A percentile compares a stretch with the other conserved stretches of the same genome.
phyloP scores from a whole-genome alignment of 2,329 filamentous ascomycete genomes.

The Trichophyton benhamiae region DNA sequence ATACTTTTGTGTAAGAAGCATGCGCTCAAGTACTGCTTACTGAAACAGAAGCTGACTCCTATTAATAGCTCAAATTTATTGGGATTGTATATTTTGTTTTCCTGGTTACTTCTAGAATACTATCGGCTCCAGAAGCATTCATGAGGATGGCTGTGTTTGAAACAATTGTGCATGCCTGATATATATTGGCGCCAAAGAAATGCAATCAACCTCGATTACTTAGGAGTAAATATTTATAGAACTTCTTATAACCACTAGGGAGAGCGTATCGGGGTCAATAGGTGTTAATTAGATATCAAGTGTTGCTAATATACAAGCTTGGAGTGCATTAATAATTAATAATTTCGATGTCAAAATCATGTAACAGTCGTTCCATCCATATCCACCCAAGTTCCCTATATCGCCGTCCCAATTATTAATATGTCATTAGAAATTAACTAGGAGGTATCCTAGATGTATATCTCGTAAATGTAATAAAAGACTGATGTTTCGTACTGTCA shows the following conservation, averaged over 20 bases:
- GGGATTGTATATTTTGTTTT: background rate
- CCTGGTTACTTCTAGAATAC: too few species aligned
- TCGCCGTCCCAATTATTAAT: background rate
- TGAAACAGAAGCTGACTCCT: background rate
- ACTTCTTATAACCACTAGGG: too few species aligned
- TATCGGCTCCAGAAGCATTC: too few species aligned
- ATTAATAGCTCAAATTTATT: background rate
- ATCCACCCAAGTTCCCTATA: background rate
- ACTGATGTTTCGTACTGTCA: background rate
- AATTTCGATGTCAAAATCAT: background rate
- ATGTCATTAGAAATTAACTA: background rate
- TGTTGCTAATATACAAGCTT: background rate
- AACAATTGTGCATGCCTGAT: too few species aligned
- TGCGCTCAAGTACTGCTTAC: background rate
- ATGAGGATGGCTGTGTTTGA: too few species aligned
- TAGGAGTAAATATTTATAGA: too few species aligned
- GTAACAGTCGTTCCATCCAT: background rate
- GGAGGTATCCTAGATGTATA: background rate
- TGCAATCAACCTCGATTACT: too few species aligned
- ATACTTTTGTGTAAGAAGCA: background rate
- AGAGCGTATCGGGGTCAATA: background rate
- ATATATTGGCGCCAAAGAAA: too few species aligned
- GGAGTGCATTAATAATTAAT: background rate
- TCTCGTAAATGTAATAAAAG: background rate
- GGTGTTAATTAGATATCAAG: background rate